phyloP scores from a whole-genome alignment of 176 grass and related monocot genomes.

The Juncus effusus region DNA sequence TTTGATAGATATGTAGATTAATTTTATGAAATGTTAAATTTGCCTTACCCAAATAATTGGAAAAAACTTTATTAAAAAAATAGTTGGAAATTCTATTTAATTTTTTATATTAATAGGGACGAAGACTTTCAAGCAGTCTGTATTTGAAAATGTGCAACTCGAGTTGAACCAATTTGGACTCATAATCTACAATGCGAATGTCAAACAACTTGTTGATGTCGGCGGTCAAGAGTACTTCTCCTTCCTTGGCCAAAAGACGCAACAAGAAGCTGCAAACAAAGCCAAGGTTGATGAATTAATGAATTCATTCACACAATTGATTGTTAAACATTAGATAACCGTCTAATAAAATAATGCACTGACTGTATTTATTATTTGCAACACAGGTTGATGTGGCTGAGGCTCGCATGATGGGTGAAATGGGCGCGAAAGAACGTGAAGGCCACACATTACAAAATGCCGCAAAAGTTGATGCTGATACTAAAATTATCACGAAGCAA shows the following conservation, averaged over 20 bases:
- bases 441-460: slow-evolving; percentile 38
- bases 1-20: not conserved
- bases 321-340: slow-evolving; percentile 19
- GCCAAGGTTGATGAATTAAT: slow-evolving; percentile 39
- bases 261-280: slow-evolving; percentile 72
- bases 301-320: slow-evolving; percentile 25
- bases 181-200: slow-evolving; percentile 52
- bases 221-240: slow-evolving; percentile 65
- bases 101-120: slow-evolving; percentile 23
- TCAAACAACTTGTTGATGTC: slow-evolving; percentile 47
- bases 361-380: too few species aligned
- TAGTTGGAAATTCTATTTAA: not conserved
- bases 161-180: slow-evolving; percentile 55
- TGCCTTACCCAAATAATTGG: not conserved
- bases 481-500: slow-evolving; percentile 33
- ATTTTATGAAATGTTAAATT: not conserved
- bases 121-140: slow-evolving; percentile 45
- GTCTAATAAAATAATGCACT: not conserved
- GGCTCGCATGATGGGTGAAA: slow-evolving; percentile 44
- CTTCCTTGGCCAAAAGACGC: slow-evolving; percentile 71
- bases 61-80: not conserved
- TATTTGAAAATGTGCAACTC: slow-evolving; percentile 45
- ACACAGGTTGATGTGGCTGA: slow-evolving; percentile 27
- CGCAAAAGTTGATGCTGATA: slow-evolving; percentile 40
- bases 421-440: slow-evolving; percentile 29